phyloP scores from a whole-genome alignment of 768 basidiomycete species.

The Amanita inopinata region DNA sequence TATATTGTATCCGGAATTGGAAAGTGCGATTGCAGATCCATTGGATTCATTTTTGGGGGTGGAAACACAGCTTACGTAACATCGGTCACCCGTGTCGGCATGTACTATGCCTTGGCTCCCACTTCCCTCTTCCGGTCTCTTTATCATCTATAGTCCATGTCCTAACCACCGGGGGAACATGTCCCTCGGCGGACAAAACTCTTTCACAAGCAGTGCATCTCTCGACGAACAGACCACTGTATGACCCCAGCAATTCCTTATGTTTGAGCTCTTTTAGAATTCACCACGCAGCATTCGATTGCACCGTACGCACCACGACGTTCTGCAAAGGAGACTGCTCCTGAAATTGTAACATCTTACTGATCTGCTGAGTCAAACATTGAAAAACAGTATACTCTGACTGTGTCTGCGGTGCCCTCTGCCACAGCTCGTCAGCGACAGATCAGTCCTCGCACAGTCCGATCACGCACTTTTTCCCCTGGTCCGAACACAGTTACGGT shows the following conservation, averaged over 20 bases:
- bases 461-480: slow-evolving; percentile 47
- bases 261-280: neutral
- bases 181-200: slow-evolving; percentile 59
- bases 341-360: slow-evolving; percentile 45
- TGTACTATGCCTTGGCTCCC: slow-evolving; percentile 41
- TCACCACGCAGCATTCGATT: neutral
- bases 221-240: slow-evolving; percentile 52
- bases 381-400: slow-evolving; percentile 59
- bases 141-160: slow-evolving; percentile 32
- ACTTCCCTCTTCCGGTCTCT: slow-evolving; percentile 22
- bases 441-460: slow-evolving; percentile 4
- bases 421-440: slow-evolving; percentile 1
- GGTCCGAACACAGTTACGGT: slow-evolving; percentile 65
- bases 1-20: neutral
- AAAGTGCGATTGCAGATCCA: slow-evolving; percentile 1
- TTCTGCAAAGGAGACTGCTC: slow-evolving; percentile 43
- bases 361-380: slow-evolving; percentile 57
- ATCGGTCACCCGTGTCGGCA: slow-evolving; percentile 12
- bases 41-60: slow-evolving; percentile 3
- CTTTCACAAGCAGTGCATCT: slow-evolving; percentile 53
- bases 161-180: slow-evolving; percentile 63
- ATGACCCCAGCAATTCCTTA: slow-evolving; percentile 45
- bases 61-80: slow-evolving; percentile 5
- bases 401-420: slow-evolving; percentile 64
- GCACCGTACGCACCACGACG: slow-evolving; percentile 31